Conservation (phyloP, 2,329 filamentous ascomycete genomes). For the Trichoderma guizhouense region DNA sequence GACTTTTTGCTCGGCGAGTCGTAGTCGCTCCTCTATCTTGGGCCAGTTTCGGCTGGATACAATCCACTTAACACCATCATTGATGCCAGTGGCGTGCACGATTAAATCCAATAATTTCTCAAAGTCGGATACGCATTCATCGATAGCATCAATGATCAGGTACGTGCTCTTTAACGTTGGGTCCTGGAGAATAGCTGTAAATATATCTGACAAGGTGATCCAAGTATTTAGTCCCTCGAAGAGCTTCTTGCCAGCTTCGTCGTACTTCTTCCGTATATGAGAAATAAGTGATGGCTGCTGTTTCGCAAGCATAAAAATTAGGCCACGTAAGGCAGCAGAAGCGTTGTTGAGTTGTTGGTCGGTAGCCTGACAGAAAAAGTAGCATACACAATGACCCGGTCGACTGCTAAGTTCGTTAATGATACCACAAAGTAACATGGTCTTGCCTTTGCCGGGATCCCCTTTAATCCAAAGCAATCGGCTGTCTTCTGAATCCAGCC, state of each 20-base stretch:
- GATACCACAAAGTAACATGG: constrained; percentile 41
- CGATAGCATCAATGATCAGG: constrained; percentile 46
- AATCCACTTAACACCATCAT: constrained; percentile 38
- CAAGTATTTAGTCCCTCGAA: constrained; percentile 43
- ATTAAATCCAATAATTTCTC: constrained; percentile 37
- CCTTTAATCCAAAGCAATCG: constrained; percentile 39
- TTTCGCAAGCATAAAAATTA: constrained; percentile 39
- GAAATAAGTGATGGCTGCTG: constrained; percentile 33
- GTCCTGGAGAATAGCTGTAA: constrained; percentile 40
- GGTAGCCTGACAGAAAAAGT: constrained; percentile 18
- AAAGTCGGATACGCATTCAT: constrained; percentile 37
- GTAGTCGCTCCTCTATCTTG: constrained; percentile 35
- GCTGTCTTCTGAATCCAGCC: constrained; percentile 9
- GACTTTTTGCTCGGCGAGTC: constrained; percentile 19
- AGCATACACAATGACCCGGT: constrained; percentile 13
- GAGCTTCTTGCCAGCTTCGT: constrained; percentile 30
- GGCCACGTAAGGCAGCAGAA: constrained; percentile 39
- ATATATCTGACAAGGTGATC: constrained; percentile 35
- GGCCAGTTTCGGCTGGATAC: constrained; percentile 42
- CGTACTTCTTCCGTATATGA: constrained; percentile 36
- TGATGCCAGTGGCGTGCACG: background rate
- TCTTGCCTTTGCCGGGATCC: constrained; percentile 43
- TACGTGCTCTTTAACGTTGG: constrained; percentile 22
- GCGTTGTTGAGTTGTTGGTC: constrained; percentile 37
- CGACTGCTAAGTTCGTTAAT: constrained; percentile 22